phyloP scores from a whole-genome alignment of 768 basidiomycete genomes.

The Pleurotus platypus region DNA sequence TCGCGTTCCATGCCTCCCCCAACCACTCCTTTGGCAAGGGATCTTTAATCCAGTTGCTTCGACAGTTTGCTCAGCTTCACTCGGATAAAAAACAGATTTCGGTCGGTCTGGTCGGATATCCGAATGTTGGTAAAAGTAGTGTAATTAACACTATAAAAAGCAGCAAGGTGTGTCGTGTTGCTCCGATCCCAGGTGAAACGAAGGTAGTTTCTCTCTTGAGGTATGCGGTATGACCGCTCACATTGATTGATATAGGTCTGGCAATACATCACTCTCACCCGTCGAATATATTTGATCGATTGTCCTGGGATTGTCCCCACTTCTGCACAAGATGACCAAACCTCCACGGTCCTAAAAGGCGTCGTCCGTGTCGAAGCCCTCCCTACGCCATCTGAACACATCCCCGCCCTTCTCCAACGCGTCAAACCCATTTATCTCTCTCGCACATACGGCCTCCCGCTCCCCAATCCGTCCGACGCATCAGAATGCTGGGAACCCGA shows the following conservation, averaged over 20 bases:
- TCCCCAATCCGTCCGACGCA: slow-evolving; percentile 54
- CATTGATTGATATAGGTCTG: slow-evolving; percentile 55
- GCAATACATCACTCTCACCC: slow-evolving; percentile 98
- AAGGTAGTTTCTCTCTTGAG: slow-evolving; percentile 42
- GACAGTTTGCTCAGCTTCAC: slow-evolving; percentile 95
- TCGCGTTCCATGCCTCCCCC: slow-evolving; percentile 98
- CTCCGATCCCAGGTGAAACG: slow-evolving; percentile 97
- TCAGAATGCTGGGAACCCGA: slow-evolving; percentile 65
- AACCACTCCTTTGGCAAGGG: slow-evolving; percentile 99
- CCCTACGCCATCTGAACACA: slow-evolving; percentile 87
- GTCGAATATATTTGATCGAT: slow-evolving; percentile 97
- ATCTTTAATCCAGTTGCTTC: slow-evolving; percentile 91
- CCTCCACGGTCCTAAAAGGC: slow-evolving; percentile 91
- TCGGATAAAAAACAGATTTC: slow-evolving; percentile 99
- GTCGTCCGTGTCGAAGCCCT: slow-evolving; percentile 96
- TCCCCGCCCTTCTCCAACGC: slow-evolving; percentile 81
- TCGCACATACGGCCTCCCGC: slow-evolving; percentile 72
- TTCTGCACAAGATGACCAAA: slow-evolving; percentile 86
- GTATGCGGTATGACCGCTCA: too few species aligned
- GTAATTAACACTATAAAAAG: slow-evolving; percentile 99
- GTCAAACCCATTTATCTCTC: slow-evolving; percentile 93
- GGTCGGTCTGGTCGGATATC: slow-evolving; percentile 96
- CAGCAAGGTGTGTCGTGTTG: slow-evolving; percentile 94
- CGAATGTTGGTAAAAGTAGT: slow-evolving; percentile 95
- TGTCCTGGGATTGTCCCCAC: slow-evolving; percentile 98